Percentiles rank a stretch among this genome's conserved stretches.
phyloP scores from a whole-genome alignment of 495 filamentous ascomycete species.

The Talaromyces ruber region DNA sequence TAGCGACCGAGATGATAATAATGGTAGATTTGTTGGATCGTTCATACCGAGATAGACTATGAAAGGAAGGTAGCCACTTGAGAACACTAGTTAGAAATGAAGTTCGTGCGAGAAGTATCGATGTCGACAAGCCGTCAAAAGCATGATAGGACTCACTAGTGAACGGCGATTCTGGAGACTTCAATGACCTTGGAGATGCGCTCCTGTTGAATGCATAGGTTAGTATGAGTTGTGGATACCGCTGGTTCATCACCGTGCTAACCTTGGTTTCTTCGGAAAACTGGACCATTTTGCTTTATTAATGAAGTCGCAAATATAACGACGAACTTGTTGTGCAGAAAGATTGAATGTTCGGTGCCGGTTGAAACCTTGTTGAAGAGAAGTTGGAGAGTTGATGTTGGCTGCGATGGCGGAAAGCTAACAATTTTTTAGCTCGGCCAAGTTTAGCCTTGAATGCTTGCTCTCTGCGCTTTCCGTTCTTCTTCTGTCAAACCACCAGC shows the following conservation, averaged over 20 bases:
- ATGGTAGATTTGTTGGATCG: not conserved
- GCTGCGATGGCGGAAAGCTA: not conserved
- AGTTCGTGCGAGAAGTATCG: not conserved
- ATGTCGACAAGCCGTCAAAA: not conserved
- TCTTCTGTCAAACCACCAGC: not conserved
- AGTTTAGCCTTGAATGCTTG: not conserved
- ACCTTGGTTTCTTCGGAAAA: conserved; percentile 98
- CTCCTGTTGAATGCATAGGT: conserved; percentile 53
- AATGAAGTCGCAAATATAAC: not conserved
- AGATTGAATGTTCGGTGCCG: not conserved
- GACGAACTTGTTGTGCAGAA: not conserved
- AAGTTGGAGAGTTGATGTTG: not conserved
- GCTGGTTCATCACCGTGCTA: conserved; percentile 10
- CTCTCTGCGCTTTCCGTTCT: not conserved
- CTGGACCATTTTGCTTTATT: conserved; percentile 55
- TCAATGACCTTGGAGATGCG: conserved; percentile 94
- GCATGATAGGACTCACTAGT: conserved; percentile 59
- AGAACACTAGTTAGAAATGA: conserved; percentile 23
- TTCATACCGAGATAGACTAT: conserved; percentile 93
- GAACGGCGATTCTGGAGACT: conserved; percentile 86
- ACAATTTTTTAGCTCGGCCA: conserved; percentile 3
- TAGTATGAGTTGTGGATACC: not conserved
- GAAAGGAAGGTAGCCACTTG: conserved; percentile 88
- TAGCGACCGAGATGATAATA: conserved; percentile 1
- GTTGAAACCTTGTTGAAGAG: not conserved